phyloP scores from a whole-genome alignment of 176 grass and related monocot species.

The Guadua angustifolia region DNA sequence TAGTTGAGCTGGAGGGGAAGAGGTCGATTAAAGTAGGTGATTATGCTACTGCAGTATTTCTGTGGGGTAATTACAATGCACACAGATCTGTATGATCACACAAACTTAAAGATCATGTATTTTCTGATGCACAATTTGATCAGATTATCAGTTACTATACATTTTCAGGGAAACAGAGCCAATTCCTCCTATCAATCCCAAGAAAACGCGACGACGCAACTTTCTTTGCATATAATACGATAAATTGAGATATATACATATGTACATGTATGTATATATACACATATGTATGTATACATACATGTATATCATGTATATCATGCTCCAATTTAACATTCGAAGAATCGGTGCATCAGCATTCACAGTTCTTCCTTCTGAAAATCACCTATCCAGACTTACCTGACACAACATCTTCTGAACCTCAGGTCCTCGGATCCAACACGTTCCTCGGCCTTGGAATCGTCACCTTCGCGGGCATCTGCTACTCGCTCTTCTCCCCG shows the following conservation, averaged over 20 bases:
- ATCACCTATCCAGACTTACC: neutral
- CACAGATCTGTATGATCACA: neutral
- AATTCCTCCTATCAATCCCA: neutral
- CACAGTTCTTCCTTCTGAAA: neutral
- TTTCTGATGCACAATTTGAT: neutral
- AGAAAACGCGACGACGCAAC: neutral
- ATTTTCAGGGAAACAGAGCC: neutral
- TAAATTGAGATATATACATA: neutral
- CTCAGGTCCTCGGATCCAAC: slow-evolving; percentile 56
- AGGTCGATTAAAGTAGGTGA: slow-evolving; percentile 82
- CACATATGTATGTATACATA: neutral
- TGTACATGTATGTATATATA: too few relatives aligned
- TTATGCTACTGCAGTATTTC: neutral
- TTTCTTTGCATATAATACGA: neutral
- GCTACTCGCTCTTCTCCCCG: slow-evolving; percentile 89
- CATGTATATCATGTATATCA: too few relatives aligned
- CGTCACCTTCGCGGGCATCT: slow-evolving; percentile 77
- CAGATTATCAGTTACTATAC: neutral
- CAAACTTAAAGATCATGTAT: neutral
- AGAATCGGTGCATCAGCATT: neutral
- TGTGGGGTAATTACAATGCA: neutral
- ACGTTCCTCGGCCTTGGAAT: slow-evolving; percentile 64
- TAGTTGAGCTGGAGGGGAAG: slow-evolving; percentile 66
- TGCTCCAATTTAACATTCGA: neutral
- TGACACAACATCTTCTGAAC: neutral